Evolutionary conservation across 805 yeast species (phyloP).

Genomic region (Middelhovenomyces tepae): DNA sequence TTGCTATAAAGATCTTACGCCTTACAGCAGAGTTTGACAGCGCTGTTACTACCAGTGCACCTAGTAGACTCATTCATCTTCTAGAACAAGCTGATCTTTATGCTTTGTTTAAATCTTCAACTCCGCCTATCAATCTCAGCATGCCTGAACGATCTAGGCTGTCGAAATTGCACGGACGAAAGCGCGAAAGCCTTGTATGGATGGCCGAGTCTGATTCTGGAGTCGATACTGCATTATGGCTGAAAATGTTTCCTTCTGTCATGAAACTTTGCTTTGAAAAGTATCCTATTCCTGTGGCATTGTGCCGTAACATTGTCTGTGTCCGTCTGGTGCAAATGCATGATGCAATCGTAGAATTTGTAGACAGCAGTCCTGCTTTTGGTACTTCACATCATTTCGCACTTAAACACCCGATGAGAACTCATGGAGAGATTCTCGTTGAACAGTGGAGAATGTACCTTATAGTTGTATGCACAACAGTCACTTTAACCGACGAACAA

Average conservation of each 20-base stretch:
- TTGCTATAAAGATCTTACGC: slow-evolving; percentile 66
- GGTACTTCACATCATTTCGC: slow-evolving; percentile 13
- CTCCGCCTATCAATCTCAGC: slow-evolving; percentile 40
- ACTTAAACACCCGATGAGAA: slow-evolving; percentile 26
- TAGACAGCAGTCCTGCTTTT: slow-evolving; percentile 13
- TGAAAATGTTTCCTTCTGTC: slow-evolving; percentile 71
- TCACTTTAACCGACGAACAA: slow-evolving; percentile 85
- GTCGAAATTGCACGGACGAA: slow-evolving; percentile 46
- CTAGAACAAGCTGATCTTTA: slow-evolving; percentile 62
- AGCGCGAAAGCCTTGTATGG: slow-evolving; percentile 59
- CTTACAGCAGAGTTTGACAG: slow-evolving; percentile 83
- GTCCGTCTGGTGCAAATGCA: slow-evolving; percentile 74
- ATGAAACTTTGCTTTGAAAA: slow-evolving; percentile 61
- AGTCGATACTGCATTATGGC: slow-evolving; percentile 95
- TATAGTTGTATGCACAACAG: slow-evolving; percentile 83
- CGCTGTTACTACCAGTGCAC: slow-evolving; percentile 10
- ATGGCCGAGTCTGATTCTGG: slow-evolving; percentile 90
- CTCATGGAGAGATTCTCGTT: slow-evolving; percentile 60
- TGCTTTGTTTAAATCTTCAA: slow-evolving; percentile 46
- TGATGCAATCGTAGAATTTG: slow-evolving; percentile 25
- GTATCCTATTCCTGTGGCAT: slow-evolving; percentile 90
- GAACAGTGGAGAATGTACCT: slow-evolving; percentile 86
- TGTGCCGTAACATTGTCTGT: slow-evolving; percentile 86
- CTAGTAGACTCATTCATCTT: slow-evolving; percentile 47
- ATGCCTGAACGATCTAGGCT: slow-evolving; percentile 70